A percentile compares a stretch with the other conserved stretches of the same genome.
phyloP scores from a whole-genome alignment of 257 asterid genomes.

The Solanum neorickii region DNA sequence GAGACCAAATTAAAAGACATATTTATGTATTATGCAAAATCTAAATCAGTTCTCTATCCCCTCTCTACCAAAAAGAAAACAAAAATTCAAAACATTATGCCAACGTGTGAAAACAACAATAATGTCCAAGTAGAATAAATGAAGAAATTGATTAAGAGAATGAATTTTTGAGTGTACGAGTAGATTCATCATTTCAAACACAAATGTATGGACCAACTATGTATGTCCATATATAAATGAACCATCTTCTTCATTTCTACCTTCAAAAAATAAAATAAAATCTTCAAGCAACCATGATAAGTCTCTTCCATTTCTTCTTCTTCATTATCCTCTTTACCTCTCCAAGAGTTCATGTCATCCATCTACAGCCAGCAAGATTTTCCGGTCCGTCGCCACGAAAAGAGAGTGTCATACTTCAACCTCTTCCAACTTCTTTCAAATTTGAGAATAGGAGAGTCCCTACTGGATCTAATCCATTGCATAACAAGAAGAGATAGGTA shows the following conservation, averaged over 20 bases:
- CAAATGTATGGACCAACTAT: background rate
- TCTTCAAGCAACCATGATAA: background rate
- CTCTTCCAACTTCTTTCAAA: background rate
- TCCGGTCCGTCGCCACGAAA: background rate
- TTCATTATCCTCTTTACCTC: background rate
- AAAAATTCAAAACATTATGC: background rate
- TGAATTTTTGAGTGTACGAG: background rate
- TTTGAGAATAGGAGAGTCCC: slow-evolving; percentile 3
- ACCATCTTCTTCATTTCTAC: background rate
- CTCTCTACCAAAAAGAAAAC: background rate
- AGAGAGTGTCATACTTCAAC: background rate
- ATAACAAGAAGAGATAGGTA: slow-evolving; percentile 1
- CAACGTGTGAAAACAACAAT: background rate
- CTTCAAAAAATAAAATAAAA: background rate
- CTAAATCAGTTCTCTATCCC: too few species aligned
- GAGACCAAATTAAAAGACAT: too few species aligned
- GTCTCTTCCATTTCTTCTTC: background rate
- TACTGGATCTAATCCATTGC: slow-evolving; percentile 10
- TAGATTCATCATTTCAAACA: background rate
- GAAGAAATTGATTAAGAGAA: background rate
- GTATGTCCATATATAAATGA: background rate
- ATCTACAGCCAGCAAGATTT: background rate
- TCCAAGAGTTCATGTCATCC: background rate
- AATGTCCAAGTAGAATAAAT: background rate
- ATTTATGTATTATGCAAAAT: too few species aligned